Evolutionary conservation across 164 flowering plant species (phyloP), one percentile per base, ranked within the genome.

Genomic region (Chimonanthus salicifolius): DNA sequence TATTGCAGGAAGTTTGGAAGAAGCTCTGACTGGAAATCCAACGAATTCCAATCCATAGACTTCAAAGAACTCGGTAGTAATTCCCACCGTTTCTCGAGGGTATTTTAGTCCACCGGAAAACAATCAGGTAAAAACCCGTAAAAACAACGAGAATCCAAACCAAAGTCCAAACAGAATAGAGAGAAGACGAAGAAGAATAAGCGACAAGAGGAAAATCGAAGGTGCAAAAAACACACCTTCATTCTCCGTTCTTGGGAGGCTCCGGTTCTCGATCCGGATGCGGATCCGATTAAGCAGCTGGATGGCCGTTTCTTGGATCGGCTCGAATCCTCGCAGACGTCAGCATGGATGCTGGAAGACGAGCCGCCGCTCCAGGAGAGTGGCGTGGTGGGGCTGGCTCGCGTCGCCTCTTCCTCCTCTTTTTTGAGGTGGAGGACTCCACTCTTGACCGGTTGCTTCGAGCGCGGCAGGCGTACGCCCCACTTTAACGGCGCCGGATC

Each of bases 301-400:
- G 60, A 4, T 54, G 62, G 10, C 66, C 74, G 66, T 44, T 68
- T 4, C 10, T 44, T 44, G 54, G 72, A 50, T 64, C 69, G 71
- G 73, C 72, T 76, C 0, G 78, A 73, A 11, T 79, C 76, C 49
- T 75, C 78, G 74, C n/a, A 76, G 47, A 63, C 74, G 54, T 77
- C 72, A 21, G 48, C 78, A 44, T 63, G 72, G 4, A 54, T 78
- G 74, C 88, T 83, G 33, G 47, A 64, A 6, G 84, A 80, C 4
- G 86, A 79, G 15, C 74, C 84, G 20, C 82, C 84, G 74, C 89
- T 87, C 86, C 87, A 88, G 1, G 92, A 85, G 4, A 88, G 88
- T 49, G 92, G 92, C 63, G 88, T 88, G 45, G 87, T 85, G 5
- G 90, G 92, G 48, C 92, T 88, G 15, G 75, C 84, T 4, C 87